phyloP scores from a whole-genome alignment of 305 asterid species.

The Fraxinus albicans region DNA sequence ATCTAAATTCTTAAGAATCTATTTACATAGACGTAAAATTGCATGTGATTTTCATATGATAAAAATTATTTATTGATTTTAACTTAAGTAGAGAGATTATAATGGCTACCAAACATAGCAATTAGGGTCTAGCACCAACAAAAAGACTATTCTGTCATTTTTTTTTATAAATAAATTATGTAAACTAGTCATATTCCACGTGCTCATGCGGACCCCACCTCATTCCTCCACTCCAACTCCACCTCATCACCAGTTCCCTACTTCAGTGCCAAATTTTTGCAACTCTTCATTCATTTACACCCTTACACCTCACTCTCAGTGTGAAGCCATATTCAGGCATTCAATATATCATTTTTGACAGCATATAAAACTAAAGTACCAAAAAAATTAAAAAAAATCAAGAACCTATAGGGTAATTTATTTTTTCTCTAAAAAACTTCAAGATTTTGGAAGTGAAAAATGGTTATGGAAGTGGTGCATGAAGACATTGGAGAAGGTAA shows the following conservation, averaged over 20 bases:
- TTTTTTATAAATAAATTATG: neutral
- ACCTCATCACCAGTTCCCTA: slow-evolving; percentile 15
- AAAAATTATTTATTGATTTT: too few relatives aligned
- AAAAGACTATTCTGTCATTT: neutral
- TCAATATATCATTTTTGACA: slow-evolving; percentile 13
- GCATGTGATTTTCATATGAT: too few relatives aligned
- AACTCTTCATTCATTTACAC: neutral
- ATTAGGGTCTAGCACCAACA: neutral
- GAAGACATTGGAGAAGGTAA: slow-evolving; percentile 44
- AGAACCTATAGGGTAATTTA: neutral
- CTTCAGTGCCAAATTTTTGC: slow-evolving; percentile 19
- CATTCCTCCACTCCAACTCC: slow-evolving; percentile 19
- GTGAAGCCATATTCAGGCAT: slow-evolving; percentile 24
- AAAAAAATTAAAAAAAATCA: neutral
- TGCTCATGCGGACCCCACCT: slow-evolving; percentile 25
- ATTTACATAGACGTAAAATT: too few relatives aligned
- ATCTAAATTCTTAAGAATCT: neutral
- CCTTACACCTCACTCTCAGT: slow-evolving; percentile 24
- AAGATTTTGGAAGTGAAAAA: slow-evolving; percentile 1
- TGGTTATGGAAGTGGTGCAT: slow-evolving; percentile 61
- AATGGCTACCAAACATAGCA: neutral
- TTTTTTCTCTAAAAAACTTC: neutral
- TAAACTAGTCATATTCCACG: slow-evolving; percentile 27
- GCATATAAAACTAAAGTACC: neutral
- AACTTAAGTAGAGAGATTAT: too few relatives aligned